Evolutionary conservation across 2,329 filamentous ascomycete genomes (phyloP), one percentile per base, ranked within the genome.

Genomic region (Davidsoniella neocaledoniae): DNA sequence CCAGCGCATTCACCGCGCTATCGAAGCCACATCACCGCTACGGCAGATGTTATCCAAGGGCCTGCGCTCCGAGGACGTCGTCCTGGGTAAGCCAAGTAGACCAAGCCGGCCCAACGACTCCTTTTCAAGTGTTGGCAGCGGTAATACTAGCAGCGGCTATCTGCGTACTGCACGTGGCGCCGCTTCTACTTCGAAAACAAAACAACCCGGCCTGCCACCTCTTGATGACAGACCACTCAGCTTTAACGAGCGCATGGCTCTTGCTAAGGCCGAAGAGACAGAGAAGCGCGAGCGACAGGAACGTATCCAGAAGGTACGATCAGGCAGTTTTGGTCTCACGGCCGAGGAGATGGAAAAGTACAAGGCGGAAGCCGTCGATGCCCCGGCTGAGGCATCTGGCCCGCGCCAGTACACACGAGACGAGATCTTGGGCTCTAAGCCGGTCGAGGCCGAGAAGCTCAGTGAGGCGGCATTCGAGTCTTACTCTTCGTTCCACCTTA

Each of bases 161-260:
- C 47, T 53, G 4, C 43, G 51, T 12, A 53, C 48, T 16, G 52
- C 52, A 9, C 41, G 48, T 29, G 26, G 26, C 26, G 26, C 10
- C 10, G 5, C 26, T 29, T 29, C 26, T 29, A 12, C 26, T 29
- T 29, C 26, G 2, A 29, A 29, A 12, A 12, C 26, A 12, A 29
- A 29, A 29, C 26, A 29, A 12, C n/a, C 19, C 25, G 19, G 38
- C 23, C 33, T 49, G 14, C 25, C 42, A 6, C 26, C 48, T 2
- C n/a, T 45, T 12, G 52, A 51, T 39, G 48, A 48, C 25, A 65
- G 68, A 17, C 68, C 72, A 3, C 58, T 69, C 51, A 76, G 77
- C 49, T 98, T 96, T 64, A 94, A 84, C 60, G 87, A 96, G 63
- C 74, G 88, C 43, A 75, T 98, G 54, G 81, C 84, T 1, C 78